Conservation (phyloP, 768 basidiomycete species). For the Leccinum uliginosum region DNA sequence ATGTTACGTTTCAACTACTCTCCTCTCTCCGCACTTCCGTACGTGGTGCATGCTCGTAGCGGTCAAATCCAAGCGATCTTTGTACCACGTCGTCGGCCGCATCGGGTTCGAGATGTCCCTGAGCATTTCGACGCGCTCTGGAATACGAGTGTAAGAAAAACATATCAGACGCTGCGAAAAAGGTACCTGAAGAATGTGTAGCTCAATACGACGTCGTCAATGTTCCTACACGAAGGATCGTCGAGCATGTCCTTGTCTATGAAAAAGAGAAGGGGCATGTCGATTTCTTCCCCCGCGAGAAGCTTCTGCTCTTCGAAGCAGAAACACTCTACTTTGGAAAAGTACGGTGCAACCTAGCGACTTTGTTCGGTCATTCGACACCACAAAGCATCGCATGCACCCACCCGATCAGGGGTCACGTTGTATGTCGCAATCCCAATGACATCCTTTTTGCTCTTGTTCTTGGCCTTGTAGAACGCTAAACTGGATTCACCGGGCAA, state of each 20-base stretch:
- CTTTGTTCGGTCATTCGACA: not conserved
- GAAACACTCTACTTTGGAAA: conserved; percentile 99
- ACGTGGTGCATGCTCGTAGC: conserved; percentile 46
- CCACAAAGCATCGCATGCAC: conserved; percentile 22
- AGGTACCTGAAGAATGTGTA: conserved; percentile 95
- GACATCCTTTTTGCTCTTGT: conserved; percentile 77
- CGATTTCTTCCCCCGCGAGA: conserved; percentile 92
- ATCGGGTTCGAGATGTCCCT: conserved; percentile 88
- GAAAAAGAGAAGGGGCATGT: conserved; percentile 98
- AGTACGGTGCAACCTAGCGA: conserved; percentile 89
- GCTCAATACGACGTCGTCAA: conserved; percentile 89
- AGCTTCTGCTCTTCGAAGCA: conserved; percentile 99
- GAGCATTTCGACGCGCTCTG: conserved; percentile 82
- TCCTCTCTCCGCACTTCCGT: not conserved
- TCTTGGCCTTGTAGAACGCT: conserved; percentile 94
- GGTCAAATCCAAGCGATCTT: conserved; percentile 71
- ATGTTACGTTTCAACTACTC: not conserved
- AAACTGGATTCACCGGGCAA: conserved; percentile 94
- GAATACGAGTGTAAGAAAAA: not conserved
- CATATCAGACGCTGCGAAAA: not conserved
- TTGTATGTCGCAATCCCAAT: conserved; percentile 99
- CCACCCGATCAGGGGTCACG: conserved; percentile 93
- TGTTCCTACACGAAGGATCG: conserved; percentile 79
- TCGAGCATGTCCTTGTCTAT: conserved; percentile 97
- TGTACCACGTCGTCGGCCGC: conserved; percentile 77